Base-by-base conservation (phyloP, 768 basidiomycete species). In the Rhodocollybia butyracea region DNA sequence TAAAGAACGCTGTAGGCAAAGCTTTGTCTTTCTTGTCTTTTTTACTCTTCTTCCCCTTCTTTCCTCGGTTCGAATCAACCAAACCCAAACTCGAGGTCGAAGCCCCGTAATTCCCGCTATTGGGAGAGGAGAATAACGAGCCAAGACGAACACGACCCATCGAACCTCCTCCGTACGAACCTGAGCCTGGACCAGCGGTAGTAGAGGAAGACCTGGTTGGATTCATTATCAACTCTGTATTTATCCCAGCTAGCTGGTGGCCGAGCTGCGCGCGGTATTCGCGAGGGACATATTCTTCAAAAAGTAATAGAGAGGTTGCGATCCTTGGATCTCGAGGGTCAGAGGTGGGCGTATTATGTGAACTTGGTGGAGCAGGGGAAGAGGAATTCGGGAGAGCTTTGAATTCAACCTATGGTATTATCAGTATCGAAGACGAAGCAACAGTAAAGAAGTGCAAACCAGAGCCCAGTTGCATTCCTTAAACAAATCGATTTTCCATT, bases 251-350 rank as follows among this genome's bases (percentile, higher is more conserved):
- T 4, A 50, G 32, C 24, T 50, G 48, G 27, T 50, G 36, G 2
- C 48, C 48, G 5, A 95, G 78, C 60, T 91, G 86, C 42, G 89
- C 84, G 4, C 91, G 78, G 63, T 94, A 94, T 66, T 94, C 94
- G 31, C 82, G 73, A 0, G 96, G 96, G 3, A 99, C 94, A 53
- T 91, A 90, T 69, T 98, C 97, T 70, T 99, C 94, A 60, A 93
- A 95, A 3, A 98, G 73, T 48, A 97, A 80, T 45, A 92, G 81
- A 0, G 85, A 80, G 0, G 83, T 76, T 0, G 84, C 74, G 1
- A 81, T 87, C 19, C 94, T 80, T 0, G 91, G 91, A 64, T 94
- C 91, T 21, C 38, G n/a, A n/a, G n/a, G n/a, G n/a, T n/a, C n/a
- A n/a, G n/a, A n/a, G n/a, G n/a, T n/a, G n/a, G n/a, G n/a, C n/a